Evolutionary conservation across 208 protist genomes (phyloP).

Genomic region (Trypanosoma lewisi): DNA sequence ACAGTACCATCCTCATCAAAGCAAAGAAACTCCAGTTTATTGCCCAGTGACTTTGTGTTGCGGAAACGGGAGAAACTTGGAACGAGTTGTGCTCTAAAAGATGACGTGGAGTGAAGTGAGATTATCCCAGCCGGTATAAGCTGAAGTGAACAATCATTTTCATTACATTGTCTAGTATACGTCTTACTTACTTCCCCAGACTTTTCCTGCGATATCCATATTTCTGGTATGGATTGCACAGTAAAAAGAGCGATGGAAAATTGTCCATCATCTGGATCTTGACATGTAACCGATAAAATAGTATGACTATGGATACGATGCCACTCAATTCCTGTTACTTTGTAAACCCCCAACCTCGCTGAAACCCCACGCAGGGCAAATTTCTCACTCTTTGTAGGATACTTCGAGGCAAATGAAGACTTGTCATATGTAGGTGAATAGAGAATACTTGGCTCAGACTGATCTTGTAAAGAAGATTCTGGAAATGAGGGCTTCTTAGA

Average conservation of each 20-base stretch:
- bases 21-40: constrained; percentile 69
- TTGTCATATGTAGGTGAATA: constrained; percentile 16
- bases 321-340: constrained; percentile 56
- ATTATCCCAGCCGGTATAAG: constrained; percentile 24
- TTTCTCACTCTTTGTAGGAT: constrained; percentile 21
- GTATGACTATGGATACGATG: constrained; percentile 60
- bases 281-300: constrained; percentile 73
- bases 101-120: constrained; percentile 15
- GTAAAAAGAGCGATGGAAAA: constrained; percentile 63
- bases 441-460: constrained; percentile 6
- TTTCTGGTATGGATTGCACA: constrained; percentile 42
- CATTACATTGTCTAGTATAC: not conserved
- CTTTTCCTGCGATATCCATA: constrained; percentile 22
- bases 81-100: constrained; percentile 43
- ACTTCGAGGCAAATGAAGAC: constrained; percentile 20
- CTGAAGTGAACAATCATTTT: constrained; percentile 18
- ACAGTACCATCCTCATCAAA: constrained; percentile 74
- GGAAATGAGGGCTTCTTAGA: not conserved
- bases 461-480: not conserved
- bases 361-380: constrained; percentile 55
- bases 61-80: constrained; percentile 44
- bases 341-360: constrained; percentile 47
- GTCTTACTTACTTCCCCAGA: not conserved
- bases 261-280: constrained; percentile 34
- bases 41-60: constrained; percentile 34